Evolutionary conservation across 83 land plant genomes (phyloP).

Genomic region (Isoetes engelmannii): DNA sequence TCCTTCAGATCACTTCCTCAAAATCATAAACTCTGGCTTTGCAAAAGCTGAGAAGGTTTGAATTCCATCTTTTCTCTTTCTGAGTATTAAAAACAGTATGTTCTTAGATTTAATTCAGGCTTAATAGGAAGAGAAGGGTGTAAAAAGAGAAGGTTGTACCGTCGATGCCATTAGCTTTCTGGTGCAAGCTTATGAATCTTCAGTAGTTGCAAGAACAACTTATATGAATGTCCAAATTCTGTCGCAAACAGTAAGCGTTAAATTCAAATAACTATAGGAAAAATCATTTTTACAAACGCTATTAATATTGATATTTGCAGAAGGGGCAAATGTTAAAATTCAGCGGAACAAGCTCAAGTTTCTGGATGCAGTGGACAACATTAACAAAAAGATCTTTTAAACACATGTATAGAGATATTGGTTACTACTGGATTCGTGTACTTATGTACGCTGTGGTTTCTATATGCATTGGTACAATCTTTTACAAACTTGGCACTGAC

Average conservation of each 20-base stretch:
- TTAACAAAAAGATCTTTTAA: constrained; percentile 10
- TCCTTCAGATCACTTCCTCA: constrained; percentile 50
- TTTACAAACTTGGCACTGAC: background rate
- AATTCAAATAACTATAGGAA: too few relatives aligned
- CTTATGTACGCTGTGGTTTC: background rate
- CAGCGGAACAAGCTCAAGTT: constrained; percentile 11
- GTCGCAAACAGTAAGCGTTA: too few relatives aligned
- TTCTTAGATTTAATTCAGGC: background rate
- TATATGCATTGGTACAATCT: constrained; percentile 14
- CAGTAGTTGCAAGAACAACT: too few relatives aligned
- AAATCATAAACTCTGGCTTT: constrained; percentile 49
- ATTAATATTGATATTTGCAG: background rate
- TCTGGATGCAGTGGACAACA: constrained; percentile 5
- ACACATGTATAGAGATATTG: constrained; percentile 13
- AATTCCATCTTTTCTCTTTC: background rate
- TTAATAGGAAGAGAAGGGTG: background rate
- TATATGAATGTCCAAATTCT: too few relatives aligned
- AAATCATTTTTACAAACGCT: background rate
- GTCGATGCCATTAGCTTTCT: too few relatives aligned
- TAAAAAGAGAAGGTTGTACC: too few relatives aligned
- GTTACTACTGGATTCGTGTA: constrained; percentile 18
- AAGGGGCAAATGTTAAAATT: constrained; percentile 14
- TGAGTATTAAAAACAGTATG: background rate
- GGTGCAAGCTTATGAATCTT: too few relatives aligned
- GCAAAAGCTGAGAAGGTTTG: constrained; percentile 20